Conservation (phyloP, 2,329 filamentous ascomycete genomes). For the Calonectria pteridis region DNA sequence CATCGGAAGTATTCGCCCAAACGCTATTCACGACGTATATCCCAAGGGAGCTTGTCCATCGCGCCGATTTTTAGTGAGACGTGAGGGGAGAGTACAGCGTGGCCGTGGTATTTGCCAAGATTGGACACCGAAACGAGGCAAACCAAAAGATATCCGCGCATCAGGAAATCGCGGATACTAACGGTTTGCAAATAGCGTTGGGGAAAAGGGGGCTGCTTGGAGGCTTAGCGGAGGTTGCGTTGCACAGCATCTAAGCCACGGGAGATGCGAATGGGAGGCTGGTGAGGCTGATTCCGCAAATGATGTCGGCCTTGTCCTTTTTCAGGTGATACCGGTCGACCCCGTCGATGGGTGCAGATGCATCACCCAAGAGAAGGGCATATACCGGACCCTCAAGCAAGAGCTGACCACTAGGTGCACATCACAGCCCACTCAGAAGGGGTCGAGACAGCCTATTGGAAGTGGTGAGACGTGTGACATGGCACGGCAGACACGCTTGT, state of each 20-base stretch:
- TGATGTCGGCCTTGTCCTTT: background rate
- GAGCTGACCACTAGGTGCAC: background rate
- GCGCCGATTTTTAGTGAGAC: background rate
- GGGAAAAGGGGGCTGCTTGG: background rate
- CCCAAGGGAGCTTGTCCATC: background rate
- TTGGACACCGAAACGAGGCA: background rate
- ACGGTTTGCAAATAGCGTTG: slow-evolving; percentile 1
- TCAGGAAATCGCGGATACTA: background rate
- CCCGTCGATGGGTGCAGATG: background rate
- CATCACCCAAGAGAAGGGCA: background rate
- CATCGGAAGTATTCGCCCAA: slow-evolving; percentile 15
- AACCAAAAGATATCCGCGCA: background rate
- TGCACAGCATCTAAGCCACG: slow-evolving; percentile 14
- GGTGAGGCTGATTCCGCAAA: background rate
- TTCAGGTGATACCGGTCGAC: background rate
- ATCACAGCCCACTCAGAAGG: background rate
- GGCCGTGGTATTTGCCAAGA: background rate
- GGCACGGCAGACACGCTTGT: background rate
- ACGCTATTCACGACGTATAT: background rate
- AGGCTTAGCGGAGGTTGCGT: slow-evolving; percentile 8
- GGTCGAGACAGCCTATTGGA: slow-evolving; percentile 1
- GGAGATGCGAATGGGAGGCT: background rate
- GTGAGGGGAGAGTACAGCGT: background rate
- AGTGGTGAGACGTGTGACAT: slow-evolving; percentile 15
- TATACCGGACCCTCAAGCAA: background rate